Evolutionary conservation across 2,329 filamentous ascomycete genomes (phyloP).

Genomic region (Coleophoma eucalyptorum): DNA sequence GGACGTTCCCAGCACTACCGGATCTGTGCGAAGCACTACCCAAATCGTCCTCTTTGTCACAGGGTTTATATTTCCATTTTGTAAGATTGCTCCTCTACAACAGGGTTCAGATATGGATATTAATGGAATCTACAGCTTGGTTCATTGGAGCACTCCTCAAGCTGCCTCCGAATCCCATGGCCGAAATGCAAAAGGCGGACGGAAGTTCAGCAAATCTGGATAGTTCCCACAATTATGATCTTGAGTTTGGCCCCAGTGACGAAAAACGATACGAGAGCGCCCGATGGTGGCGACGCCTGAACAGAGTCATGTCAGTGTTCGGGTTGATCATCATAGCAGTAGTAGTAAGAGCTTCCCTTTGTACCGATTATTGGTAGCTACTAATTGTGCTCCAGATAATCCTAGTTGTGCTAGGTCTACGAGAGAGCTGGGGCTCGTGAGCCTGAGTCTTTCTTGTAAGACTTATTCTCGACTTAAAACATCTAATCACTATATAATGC

Average conservation of each 20-base stretch:
- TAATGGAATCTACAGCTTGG: conserved; percentile 53
- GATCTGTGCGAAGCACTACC: conserved; percentile 62
- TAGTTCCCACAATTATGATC: conserved; percentile 18
- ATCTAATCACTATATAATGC: background rate
- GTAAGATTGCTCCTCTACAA: conserved; percentile 37
- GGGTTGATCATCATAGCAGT: conserved; percentile 50
- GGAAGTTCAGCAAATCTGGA: conserved; percentile 26
- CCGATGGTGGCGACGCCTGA: conserved; percentile 61
- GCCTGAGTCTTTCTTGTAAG: background rate
- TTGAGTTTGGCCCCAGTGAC: conserved; percentile 24
- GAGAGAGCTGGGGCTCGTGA: conserved; percentile 11
- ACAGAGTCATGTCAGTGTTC: conserved; percentile 55
- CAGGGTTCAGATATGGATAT: no score
- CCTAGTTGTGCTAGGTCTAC: conserved; percentile 20
- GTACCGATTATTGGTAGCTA: background rate
- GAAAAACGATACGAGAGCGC: conserved; percentile 45
- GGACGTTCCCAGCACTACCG: conserved; percentile 65
- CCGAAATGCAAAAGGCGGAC: conserved; percentile 45
- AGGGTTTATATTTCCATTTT: conserved; percentile 74
- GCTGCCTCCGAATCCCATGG: conserved; percentile 55
- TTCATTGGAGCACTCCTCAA: conserved; percentile 74
- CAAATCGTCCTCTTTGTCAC: conserved; percentile 73
- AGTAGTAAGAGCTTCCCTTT: conserved; percentile 37
- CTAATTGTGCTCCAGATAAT: conserved; percentile 16
- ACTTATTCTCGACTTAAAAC: background rate